These are phyloP conservation scores for Paecilomyces fulvus DNA, from an alignment of 2,329 filamentous ascomycete genomes.

Conservation along the genomic window DNA sequence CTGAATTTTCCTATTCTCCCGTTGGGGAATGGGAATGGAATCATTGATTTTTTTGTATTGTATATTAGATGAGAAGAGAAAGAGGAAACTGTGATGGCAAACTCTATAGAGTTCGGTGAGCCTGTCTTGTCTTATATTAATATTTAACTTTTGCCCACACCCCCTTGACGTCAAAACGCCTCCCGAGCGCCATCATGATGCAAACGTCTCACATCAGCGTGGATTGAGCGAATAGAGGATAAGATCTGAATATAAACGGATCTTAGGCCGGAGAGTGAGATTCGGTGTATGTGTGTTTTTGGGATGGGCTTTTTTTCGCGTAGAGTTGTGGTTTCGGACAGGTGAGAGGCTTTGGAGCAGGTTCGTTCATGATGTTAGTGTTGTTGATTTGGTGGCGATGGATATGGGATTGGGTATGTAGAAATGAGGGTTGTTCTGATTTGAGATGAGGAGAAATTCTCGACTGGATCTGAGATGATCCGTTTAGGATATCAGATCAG, in stretches of 20 bases:
- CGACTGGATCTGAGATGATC: too few relatives aligned
- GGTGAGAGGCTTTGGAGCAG: too few relatives aligned
- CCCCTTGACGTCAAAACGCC: background rate
- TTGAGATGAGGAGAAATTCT: too few relatives aligned
- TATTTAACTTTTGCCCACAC: background rate
- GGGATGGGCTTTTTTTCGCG: background rate
- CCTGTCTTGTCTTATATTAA: background rate
- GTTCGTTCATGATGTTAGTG: too few relatives aligned
- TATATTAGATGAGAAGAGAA: background rate
- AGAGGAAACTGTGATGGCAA: too few relatives aligned
- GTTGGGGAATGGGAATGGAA: background rate
- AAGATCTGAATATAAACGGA: background rate
- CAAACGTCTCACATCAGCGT: background rate
- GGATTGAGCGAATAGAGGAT: background rate
- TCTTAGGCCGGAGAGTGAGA: background rate
- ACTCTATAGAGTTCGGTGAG: background rate
- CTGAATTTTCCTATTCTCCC: background rate
- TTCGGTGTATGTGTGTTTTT: background rate
- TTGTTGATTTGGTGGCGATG: too few relatives aligned
- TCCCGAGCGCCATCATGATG: background rate
- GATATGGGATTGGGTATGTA: too few relatives aligned
- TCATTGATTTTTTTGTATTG: background rate
- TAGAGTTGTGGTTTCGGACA: too few relatives aligned
- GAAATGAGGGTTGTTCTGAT: too few relatives aligned
- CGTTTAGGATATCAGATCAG: too few relatives aligned